Base-by-base conservation (phyloP, 768 basidiomycete species). In the Hortiboletus campestris region DNA sequence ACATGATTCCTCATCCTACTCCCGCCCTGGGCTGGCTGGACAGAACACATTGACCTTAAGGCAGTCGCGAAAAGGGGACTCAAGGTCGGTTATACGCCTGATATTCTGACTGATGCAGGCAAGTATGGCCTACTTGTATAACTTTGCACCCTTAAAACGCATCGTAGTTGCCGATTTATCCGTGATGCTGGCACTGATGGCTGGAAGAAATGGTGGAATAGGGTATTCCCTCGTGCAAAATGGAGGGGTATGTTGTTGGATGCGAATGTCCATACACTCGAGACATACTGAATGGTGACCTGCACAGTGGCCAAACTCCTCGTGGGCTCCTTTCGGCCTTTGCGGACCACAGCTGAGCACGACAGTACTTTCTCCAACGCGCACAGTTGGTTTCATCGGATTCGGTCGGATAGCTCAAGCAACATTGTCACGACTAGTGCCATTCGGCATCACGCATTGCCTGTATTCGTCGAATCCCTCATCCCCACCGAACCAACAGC, bases 341-440 rank as follows among this genome's bases (percentile, higher is more conserved):
- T 93, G 91, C 61, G 95, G 96, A 0, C 89, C 84, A 2, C 91
- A 94, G 67, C 73, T 91, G 19, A 85, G 87, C 71, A 72, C 84
- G 0, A 78, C 79, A 2, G 53, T 65, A 2, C 62, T 75, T 16
- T 75, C 80, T 8, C 78, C 78, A 3, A 79, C 68, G 9, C 84
- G 86, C 41, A 95, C 86, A 1, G 83, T 86, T 2, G 94, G 93
- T 1, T 97, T 98, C 75, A 77, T 98, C 32, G 97, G 97, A 13
- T 98, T 98, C 63, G 96, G 96, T 7, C 84, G 96, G 25, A 98
- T 98, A 62, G 85, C 94, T 0, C 91, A 94, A 63, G 88, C 88
- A 20, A 89, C 88, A 0, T 80, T 96, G 40, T 71, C 80, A 2
- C 85, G 96, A 4, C 81, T 98, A 36, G 73, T 89, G 11, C 84